Evolutionary conservation across 352 stramenopile species (phyloP), one percentile per base, ranked within the genome.

Genomic region (Phytophthora constricta): DNA sequence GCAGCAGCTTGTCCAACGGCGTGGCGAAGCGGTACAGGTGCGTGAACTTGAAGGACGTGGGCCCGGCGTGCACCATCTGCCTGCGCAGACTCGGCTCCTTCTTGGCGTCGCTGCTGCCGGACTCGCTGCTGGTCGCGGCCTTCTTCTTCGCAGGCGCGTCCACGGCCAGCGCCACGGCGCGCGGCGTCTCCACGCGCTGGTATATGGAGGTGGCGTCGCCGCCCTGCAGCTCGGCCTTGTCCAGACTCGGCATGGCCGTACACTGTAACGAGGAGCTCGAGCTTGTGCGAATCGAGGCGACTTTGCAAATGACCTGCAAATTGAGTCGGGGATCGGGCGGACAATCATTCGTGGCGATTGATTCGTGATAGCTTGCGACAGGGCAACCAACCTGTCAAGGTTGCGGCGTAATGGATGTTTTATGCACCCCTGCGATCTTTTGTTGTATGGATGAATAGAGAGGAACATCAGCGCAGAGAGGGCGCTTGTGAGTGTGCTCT

Each of bases 11-110:
- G 63, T 82, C 76, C 2, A 58, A 50, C 0, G 50, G 22, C 28
- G 69, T 81, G n/a, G 73, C 73, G 57, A 66, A 81, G 31, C 73
- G 68, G 33, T 81, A 81, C 37, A 81, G 46, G 7, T 76, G 37
- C 11, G 33, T 46, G 42, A 79, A 74, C 33, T 63, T 61, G 43
- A 76, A 79, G 13, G 55, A 70, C 22, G 19, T 47, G 5, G 64
- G 57, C 2, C 26, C 55, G 52, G 31, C 54, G 31, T 68, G 56
- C 25, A 25, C 48, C 19, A 52, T 70, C 34, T 64, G 33, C 31
- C 20, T 58, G 43, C 33, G 50, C 22, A 47, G 61, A 49, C 22
- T 51, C 17, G 33, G 28, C 31, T 61, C 54, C 49, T 34, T 4
- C 46, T 65, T 56, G 5, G 25, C 41, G 14, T 53, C 11, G 61